These are phyloP conservation scores for Trichoderma citrinoviride DNA, from an alignment of 2,329 filamentous ascomycete species.

Conservation along the genomic window DNA sequence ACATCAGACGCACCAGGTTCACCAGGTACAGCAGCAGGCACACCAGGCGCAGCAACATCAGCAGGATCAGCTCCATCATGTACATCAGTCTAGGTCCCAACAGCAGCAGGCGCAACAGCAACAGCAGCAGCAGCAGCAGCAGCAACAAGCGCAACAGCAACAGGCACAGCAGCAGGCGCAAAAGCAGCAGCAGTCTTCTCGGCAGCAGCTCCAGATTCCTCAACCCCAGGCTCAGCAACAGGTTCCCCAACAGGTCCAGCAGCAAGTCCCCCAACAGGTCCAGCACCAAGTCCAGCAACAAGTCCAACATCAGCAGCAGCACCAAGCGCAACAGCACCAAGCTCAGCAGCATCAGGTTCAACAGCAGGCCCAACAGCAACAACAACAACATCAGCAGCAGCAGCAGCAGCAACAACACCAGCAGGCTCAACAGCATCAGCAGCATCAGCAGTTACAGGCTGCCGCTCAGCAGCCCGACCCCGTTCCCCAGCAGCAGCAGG, in stretches of 20 bases:
- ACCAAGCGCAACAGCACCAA: conserved; percentile 8
- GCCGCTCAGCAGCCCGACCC: conserved; percentile 38
- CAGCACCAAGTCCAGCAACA: conserved; percentile 25
- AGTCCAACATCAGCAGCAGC: conserved; percentile 1
- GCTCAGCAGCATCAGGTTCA: not conserved
- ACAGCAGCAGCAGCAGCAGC: conserved; percentile 29
- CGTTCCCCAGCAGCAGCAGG: conserved; percentile 40
- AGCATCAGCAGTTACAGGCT: conserved; percentile 28
- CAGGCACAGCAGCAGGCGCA: not conserved
- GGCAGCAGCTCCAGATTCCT: conserved; percentile 11
- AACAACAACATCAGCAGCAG: conserved; percentile 28
- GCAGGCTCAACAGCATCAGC: conserved; percentile 28
- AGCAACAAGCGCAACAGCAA: conserved; percentile 29
- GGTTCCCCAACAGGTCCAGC: conserved; percentile 22
- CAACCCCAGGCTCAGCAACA: conserved; percentile 10
- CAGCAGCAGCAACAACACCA: conserved; percentile 30
- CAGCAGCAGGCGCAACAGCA: conserved; percentile 28
- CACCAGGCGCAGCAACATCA: conserved; percentile 32
- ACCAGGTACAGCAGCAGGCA: conserved; percentile 25
- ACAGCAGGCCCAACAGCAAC: conserved; percentile 27
- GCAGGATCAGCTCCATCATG: conserved; percentile 29
- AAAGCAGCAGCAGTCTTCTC: conserved; percentile 21
- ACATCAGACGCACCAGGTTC: conserved; percentile 16
- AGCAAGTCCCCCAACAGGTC: conserved; percentile 25
- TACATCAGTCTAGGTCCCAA: conserved; percentile 31